Evolutionary conservation across 495 filamentous ascomycete genomes (phyloP).

Genomic region (Aspergillus indologenus): DNA sequence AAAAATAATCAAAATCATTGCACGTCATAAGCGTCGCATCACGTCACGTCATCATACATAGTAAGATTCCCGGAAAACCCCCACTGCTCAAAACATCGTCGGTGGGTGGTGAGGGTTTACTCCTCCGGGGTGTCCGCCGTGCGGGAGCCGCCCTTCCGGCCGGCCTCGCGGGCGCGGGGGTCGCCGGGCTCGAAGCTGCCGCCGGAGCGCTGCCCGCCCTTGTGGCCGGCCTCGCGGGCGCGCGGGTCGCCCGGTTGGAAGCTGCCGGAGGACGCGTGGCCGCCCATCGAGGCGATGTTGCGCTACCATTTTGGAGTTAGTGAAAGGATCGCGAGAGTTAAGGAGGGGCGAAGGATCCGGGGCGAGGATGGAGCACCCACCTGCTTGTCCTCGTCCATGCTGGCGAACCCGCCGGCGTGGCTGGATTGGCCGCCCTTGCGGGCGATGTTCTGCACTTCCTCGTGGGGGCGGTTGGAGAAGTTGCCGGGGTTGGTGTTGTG

Average conservation of each 20-base stretch:
- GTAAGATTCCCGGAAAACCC: too few species aligned
- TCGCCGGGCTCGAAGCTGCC: slow-evolving; percentile 50
- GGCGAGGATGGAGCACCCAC: slow-evolving; percentile 25
- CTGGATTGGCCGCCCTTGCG: slow-evolving; percentile 50
- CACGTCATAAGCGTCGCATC: too few species aligned
- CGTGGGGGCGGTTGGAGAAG: slow-evolving; percentile 60
- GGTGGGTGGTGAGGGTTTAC: background rate
- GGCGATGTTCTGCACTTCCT: slow-evolving; percentile 55
- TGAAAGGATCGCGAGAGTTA: background rate
- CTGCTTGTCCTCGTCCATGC: slow-evolving; percentile 45
- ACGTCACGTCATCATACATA: too few species aligned
- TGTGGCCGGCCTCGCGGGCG: slow-evolving; percentile 46
- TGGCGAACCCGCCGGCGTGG: slow-evolving; percentile 30
- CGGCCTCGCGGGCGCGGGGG: slow-evolving; percentile 45
- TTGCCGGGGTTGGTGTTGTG: slow-evolving; percentile 53
- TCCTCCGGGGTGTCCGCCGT: background rate
- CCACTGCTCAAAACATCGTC: too few species aligned
- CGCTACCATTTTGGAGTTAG: slow-evolving; percentile 25
- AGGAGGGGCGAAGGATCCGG: slow-evolving; percentile 3
- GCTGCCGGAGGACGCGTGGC: slow-evolving; percentile 45
- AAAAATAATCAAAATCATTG: too few species aligned
- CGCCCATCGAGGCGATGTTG: slow-evolving; percentile 52
- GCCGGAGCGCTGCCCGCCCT: slow-evolving; percentile 37
- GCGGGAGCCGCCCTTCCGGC: slow-evolving; percentile 34
- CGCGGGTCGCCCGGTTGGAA: slow-evolving; percentile 46